These are phyloP conservation scores for Cutaneotrichosporon mucoides DNA, from an alignment of 1,284 basidiomycete genomes.

Conservation along the genomic window DNA sequence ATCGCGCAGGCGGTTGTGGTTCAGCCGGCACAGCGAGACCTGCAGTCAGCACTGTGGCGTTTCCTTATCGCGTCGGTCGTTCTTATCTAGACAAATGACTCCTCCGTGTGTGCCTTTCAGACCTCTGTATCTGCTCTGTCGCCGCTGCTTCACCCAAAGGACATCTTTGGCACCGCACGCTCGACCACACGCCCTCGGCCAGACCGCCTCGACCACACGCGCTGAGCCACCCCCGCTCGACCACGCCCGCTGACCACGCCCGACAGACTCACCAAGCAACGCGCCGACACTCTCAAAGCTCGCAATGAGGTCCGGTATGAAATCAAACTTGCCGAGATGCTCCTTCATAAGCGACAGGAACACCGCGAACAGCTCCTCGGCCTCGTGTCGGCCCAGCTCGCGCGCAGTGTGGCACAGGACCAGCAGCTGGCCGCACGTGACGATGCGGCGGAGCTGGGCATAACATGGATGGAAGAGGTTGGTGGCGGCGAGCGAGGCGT, in stretches of 20 bases:
- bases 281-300: constrained; percentile 17
- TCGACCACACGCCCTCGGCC: too few relatives aligned
- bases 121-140: too few relatives aligned
- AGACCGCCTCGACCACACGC: too few relatives aligned
- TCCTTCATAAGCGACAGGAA: constrained; percentile 15
- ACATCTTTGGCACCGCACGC: too few relatives aligned
- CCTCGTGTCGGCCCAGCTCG: constrained; percentile 18
- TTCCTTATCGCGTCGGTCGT: too few relatives aligned
- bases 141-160: too few relatives aligned
- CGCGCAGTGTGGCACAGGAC: constrained; percentile 24
- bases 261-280: constrained; percentile 11
- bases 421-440: constrained; percentile 27
- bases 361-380: constrained; percentile 20
- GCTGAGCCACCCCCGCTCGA: too few relatives aligned
- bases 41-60: neutral
- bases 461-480: constrained; percentile 23
- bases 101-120: too few relatives aligned
- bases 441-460: constrained; percentile 27
- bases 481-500: constrained; percentile 16
- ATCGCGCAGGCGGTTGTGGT: neutral
- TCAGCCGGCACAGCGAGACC: constrained; percentile 10
- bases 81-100: too few relatives aligned
- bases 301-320: constrained; percentile 13
- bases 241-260: too few relatives aligned
- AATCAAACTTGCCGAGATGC: constrained; percentile 16